Evolutionary conservation across 768 basidiomycete genomes (phyloP).

Genomic region (Leccinum disarticulatum): DNA sequence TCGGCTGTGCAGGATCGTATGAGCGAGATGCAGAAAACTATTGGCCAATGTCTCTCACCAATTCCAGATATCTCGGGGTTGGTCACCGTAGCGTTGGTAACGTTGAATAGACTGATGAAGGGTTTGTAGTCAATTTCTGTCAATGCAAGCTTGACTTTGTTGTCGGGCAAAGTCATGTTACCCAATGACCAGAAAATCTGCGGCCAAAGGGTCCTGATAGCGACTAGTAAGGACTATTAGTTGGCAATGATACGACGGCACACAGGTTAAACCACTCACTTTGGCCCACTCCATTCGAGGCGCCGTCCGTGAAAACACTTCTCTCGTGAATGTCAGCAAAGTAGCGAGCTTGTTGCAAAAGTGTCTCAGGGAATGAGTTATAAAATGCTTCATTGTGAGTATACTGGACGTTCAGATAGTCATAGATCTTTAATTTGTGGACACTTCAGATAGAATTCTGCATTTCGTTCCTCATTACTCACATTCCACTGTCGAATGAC

Average conservation of each 20-base stretch:
- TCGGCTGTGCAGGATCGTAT: slow-evolving; percentile 49
- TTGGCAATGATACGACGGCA: background rate
- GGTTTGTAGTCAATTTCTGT: slow-evolving; percentile 84
- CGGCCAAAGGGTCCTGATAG: slow-evolving; percentile 73
- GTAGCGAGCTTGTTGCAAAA: slow-evolving; percentile 67
- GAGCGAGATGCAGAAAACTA: background rate
- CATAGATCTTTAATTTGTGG: slow-evolving; percentile 53
- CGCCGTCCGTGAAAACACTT: slow-evolving; percentile 64
- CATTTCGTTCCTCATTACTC: slow-evolving; percentile 26
- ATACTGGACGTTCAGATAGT: slow-evolving; percentile 73
- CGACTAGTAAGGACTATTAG: slow-evolving; percentile 47
- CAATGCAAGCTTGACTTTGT: slow-evolving; percentile 74
- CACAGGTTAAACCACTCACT: slow-evolving; percentile 44
- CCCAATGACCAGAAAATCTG: slow-evolving; percentile 71
- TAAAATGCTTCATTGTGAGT: slow-evolving; percentile 81
- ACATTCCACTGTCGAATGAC: slow-evolving; percentile 64
- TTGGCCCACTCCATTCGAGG: slow-evolving; percentile 67
- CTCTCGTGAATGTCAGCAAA: slow-evolving; percentile 79
- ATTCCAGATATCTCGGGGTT: slow-evolving; percentile 64
- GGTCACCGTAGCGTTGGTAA: slow-evolving; percentile 60
- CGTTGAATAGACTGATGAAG: slow-evolving; percentile 82
- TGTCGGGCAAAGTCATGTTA: slow-evolving; percentile 70
- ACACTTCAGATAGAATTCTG: background rate
- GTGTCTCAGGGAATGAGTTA: slow-evolving; percentile 64
- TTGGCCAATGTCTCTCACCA: slow-evolving; percentile 43